Evolutionary conservation across 139 green algal species (phyloP).

Genomic region (Chlamydomonas sphaeroides): DNA sequence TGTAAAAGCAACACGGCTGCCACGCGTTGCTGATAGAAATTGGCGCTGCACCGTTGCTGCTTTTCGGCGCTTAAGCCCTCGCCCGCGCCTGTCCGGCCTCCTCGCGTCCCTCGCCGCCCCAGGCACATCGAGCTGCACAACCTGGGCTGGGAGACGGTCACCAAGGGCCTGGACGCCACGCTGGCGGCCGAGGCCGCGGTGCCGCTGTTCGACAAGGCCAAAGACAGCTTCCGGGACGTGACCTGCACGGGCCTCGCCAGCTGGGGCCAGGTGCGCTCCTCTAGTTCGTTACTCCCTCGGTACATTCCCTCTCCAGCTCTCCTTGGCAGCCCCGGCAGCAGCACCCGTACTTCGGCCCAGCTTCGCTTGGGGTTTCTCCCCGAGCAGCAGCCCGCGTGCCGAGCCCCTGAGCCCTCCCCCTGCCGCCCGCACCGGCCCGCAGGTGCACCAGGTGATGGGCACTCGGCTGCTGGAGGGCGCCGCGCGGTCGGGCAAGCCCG

Average conservation of each 20-base stretch:
- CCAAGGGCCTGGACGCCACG: constrained; percentile 68
- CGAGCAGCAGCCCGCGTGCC: too few species aligned
- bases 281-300: neutral
- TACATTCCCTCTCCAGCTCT: too few species aligned
- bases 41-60: too few species aligned
- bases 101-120: neutral
- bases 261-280: constrained; percentile 70
- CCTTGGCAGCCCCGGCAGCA: neutral
- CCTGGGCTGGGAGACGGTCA: constrained; percentile 59
- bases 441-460: constrained; percentile 36
- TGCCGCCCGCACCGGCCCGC: neutral
- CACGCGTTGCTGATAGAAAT: too few species aligned
- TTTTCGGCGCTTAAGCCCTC: too few species aligned
- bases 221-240: constrained; percentile 83
- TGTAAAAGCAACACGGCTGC: too few species aligned
- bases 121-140: constrained; percentile 83
- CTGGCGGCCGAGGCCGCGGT: constrained; percentile 66
- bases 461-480: constrained; percentile 22
- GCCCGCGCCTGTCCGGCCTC: too few species aligned
- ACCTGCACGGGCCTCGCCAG: constrained; percentile 62
- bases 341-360: too few species aligned
- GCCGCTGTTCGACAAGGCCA: constrained; percentile 82
- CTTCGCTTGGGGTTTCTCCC: too few species aligned
- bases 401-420: neutral
- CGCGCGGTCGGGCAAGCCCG: constrained; percentile 21